Percentiles rank a stretch among this genome's conserved stretches.
phyloP scores from a whole-genome alignment of 352 stramenopile species.

The Pythium coloratum region DNA sequence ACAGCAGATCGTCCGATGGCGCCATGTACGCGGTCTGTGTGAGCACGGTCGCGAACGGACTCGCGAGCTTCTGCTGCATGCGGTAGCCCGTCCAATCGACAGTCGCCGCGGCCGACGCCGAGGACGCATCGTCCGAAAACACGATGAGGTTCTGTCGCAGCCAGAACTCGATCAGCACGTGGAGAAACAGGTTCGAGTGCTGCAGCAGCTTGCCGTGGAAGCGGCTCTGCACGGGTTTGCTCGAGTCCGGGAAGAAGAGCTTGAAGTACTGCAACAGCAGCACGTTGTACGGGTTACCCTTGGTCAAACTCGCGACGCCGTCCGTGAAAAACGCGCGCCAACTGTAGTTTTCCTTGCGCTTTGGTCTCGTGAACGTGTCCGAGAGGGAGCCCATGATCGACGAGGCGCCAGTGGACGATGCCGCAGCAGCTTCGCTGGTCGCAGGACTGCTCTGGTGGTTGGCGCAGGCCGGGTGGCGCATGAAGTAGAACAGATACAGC shows the following conservation, averaged over 20 bases:
- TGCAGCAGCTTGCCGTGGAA: constrained; percentile 80
- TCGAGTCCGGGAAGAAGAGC: constrained; percentile 74
- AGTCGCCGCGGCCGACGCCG: constrained; percentile 8
- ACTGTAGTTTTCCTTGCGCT: constrained; percentile 52
- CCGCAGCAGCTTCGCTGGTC: constrained; percentile 12
- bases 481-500: constrained; percentile 85
- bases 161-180: constrained; percentile 88
- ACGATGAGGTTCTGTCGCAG: constrained; percentile 87
- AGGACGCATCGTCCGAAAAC: constrained; percentile 62
- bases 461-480: constrained; percentile 72
- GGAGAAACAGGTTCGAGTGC: constrained; percentile 79
- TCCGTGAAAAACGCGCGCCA: constrained; percentile 77
- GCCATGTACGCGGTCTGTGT: constrained; percentile 85
- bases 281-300: constrained; percentile 84
- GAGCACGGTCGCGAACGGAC: constrained; percentile 72
- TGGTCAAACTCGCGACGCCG: constrained; percentile 59
- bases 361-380: constrained; percentile 45
- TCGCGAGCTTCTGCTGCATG: constrained; percentile 39
- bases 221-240: constrained; percentile 59
- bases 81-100: constrained; percentile 27
- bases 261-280: constrained; percentile 80
- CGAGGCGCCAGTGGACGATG: constrained; percentile 9
- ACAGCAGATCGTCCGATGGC: constrained; percentile 80
- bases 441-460: constrained; percentile 55
- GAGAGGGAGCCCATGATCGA: constrained; percentile 53